A percentile compares a stretch with the other conserved stretches of the same genome.
phyloP scores from a whole-genome alignment of 139 green algal genomes.

The Chlorella sp. region DNA sequence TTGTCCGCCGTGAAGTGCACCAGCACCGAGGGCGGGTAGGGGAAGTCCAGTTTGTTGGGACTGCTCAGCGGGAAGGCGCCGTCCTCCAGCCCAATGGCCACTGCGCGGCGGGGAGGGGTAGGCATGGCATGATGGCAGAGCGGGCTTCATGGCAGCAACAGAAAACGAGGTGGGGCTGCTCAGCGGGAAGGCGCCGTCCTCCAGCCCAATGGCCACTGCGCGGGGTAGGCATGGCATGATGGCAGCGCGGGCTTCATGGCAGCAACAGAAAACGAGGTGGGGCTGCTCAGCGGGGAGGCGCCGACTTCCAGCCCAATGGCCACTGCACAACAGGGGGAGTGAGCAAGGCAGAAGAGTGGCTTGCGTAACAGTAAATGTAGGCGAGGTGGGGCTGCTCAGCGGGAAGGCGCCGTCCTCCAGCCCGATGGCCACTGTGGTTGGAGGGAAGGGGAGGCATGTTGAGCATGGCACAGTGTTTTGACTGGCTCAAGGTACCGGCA shows the following conservation, averaged over 20 bases:
- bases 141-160: background rate
- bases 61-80: background rate
- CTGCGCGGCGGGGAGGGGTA: background rate
- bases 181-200: background rate
- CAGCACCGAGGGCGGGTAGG: slow-evolving; percentile 3
- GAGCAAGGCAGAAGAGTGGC: background rate
- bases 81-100: background rate
- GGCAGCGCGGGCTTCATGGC: background rate
- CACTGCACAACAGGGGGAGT: background rate
- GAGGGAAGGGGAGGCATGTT: too few species aligned
- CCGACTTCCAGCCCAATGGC: background rate
- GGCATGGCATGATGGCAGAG: background rate
- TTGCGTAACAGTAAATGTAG: background rate
- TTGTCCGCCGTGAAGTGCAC: slow-evolving; percentile 10
- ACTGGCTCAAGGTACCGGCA: background rate
- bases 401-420: background rate
- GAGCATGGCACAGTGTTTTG: too few species aligned
- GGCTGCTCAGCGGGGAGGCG: background rate
- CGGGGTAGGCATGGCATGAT: background rate
- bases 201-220: slow-evolving; percentile 14
- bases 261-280: too few species aligned
- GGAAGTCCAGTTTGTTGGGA: background rate
- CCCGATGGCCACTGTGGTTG: slow-evolving; percentile 13
- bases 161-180: too few species aligned
- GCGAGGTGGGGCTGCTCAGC: background rate